Evolutionary conservation across 176 grass and related monocot genomes (phyloP).

Genomic region (Eleusine coracana): DNA sequence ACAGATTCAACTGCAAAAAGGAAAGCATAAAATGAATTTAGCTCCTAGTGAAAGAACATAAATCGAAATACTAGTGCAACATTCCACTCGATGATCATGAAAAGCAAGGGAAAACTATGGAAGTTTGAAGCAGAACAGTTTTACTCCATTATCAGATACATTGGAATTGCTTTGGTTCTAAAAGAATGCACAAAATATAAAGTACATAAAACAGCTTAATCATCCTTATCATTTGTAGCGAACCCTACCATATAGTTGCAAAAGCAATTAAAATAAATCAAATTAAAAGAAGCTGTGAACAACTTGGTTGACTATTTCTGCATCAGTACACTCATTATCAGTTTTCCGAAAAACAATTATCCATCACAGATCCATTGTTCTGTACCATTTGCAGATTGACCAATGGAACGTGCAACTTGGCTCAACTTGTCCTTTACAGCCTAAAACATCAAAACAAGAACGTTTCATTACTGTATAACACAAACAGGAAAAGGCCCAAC

Average conservation of each 20-base stretch:
- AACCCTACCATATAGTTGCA: not conserved
- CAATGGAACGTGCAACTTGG: constrained; percentile 87
- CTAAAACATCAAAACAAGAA: constrained; percentile 55
- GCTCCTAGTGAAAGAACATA: constrained; percentile 3
- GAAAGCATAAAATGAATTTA: constrained; percentile 32
- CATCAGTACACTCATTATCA: not conserved
- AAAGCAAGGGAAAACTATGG: not conserved
- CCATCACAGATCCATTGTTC: not conserved
- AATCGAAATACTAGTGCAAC: constrained; percentile 11
- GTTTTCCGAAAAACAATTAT: not conserved
- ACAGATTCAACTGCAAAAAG: constrained; percentile 82
- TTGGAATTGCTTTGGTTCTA: constrained; percentile 15
- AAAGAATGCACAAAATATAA: not conserved
- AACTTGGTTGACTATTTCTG: not conserved
- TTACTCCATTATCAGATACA: not conserved
- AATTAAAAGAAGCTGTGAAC: not conserved
- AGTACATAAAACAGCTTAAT: not conserved
- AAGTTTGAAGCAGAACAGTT: not conserved
- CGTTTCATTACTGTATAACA: constrained; percentile 13
- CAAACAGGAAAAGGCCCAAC: not conserved
- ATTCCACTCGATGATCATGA: constrained; percentile 28
- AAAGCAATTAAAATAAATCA: not conserved
- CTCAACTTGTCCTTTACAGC: constrained; percentile 82
- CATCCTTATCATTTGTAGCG: not conserved
- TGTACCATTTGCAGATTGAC: constrained; percentile 68